Evolutionary conservation across 2,329 filamentous ascomycete genomes (phyloP).

Genomic region (Ramularia endophylla): DNA sequence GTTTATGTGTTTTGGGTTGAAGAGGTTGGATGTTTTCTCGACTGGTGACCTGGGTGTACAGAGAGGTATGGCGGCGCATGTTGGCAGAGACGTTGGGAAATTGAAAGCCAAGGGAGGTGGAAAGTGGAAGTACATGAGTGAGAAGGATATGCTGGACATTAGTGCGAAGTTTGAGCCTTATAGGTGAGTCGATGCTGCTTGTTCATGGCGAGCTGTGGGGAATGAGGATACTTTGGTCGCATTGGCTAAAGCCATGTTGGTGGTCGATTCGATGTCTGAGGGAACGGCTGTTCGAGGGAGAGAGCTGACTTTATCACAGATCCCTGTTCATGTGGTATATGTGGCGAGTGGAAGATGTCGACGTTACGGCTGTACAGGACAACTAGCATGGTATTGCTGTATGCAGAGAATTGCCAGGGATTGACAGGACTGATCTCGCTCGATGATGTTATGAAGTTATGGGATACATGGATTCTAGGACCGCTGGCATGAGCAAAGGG

Average conservation of each 20-base stretch:
- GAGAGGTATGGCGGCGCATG: constrained; percentile 84
- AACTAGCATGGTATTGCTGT: constrained; percentile 5
- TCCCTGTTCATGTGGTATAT: constrained; percentile 98
- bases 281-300: neutral
- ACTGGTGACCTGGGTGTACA: constrained; percentile 85
- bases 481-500: too few species aligned
- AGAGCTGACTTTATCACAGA: constrained; percentile 37
- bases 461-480: too few species aligned
- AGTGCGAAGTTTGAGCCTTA: constrained; percentile 79
- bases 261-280: too few species aligned
- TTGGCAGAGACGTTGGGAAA: constrained; percentile 75
- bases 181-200: constrained; percentile 42
- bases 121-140: constrained; percentile 98
- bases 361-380: constrained; percentile 18
- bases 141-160: constrained; percentile 83
- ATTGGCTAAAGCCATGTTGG: too few species aligned
- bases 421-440: too few species aligned
- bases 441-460: too few species aligned
- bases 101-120: constrained; percentile 67
- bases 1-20: constrained; percentile 95
- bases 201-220: neutral
- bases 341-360: constrained; percentile 53
- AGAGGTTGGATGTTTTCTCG: constrained; percentile 82
- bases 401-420: too few species aligned
- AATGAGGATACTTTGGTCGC: too few species aligned